phyloP scores from a whole-genome alignment of 2,329 filamentous ascomycete species.

The Sphaerulina musiva region DNA sequence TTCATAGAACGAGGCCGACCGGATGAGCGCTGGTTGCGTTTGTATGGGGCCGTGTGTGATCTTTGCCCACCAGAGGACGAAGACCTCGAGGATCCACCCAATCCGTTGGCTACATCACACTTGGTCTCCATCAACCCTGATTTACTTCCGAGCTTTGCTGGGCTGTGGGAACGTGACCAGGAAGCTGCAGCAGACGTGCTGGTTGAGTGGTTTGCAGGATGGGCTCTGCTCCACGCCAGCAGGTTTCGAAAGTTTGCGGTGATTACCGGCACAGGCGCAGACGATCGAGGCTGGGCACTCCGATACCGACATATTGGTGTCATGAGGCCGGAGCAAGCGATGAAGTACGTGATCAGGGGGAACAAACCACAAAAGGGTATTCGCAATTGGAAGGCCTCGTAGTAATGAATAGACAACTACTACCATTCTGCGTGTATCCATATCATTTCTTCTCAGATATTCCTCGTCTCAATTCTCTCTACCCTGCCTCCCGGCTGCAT shows the following conservation, averaged over 20 bases:
- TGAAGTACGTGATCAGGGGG: background rate
- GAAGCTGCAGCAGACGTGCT: slow-evolving; percentile 26
- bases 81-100: slow-evolving; percentile 13
- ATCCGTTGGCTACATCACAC: slow-evolving; percentile 16
- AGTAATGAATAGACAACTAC: background rate
- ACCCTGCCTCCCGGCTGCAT: too few relatives aligned
- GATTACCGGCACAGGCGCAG: slow-evolving; percentile 7
- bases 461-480: too few relatives aligned
- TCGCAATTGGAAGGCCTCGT: background rate
- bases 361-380: background rate
- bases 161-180: slow-evolving; percentile 24
- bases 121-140: slow-evolving; percentile 24
- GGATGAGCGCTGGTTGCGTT: slow-evolving; percentile 11
- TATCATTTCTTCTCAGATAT: too few relatives aligned
- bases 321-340: slow-evolving; percentile 10
- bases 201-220: slow-evolving; percentile 33
- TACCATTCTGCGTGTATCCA: background rate
- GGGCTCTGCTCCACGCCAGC: slow-evolving; percentile 19
- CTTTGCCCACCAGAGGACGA: slow-evolving; percentile 26
- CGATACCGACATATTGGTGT: slow-evolving; percentile 28
- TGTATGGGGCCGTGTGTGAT: slow-evolving; percentile 24
- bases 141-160: slow-evolving; percentile 22
- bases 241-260: slow-evolving; percentile 29
- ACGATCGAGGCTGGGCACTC: slow-evolving; percentile 25
- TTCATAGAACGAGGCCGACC: slow-evolving; percentile 11